Evolutionary conservation across 179 eudicot genomes (phyloP).

Genomic region (Spinacia oleracea): DNA sequence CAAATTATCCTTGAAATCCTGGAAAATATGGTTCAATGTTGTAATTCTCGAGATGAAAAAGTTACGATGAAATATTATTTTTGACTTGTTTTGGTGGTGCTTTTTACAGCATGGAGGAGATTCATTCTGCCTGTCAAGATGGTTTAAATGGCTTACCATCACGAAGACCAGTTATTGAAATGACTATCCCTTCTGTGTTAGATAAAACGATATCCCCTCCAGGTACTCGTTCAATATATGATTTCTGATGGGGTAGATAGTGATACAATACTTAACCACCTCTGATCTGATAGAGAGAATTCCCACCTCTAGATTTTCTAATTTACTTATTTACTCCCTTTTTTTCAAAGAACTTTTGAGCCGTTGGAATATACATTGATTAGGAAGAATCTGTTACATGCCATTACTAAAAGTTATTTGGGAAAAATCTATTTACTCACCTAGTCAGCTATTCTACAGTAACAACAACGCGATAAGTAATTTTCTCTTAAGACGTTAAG

Average conservation of each 20-base stretch:
- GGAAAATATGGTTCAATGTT: not conserved
- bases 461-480: not conserved
- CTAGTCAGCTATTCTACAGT: not conserved
- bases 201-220: conserved; percentile 90
- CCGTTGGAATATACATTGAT: not conserved
- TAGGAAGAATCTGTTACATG: not conserved
- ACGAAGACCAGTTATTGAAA: conserved; percentile 83
- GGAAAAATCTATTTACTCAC: not conserved
- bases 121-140: conserved; percentile 76
- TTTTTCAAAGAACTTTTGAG: not conserved
- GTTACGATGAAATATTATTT: not conserved
- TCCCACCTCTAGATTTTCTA: not conserved
- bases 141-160: conserved; percentile 78
- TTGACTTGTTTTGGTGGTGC: conserved; percentile 4
- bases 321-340: not conserved
- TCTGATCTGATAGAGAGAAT: not conserved
- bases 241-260: not conserved
- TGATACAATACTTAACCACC: not conserved
- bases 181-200: conserved; percentile 91
- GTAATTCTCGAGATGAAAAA: not conserved
- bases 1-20: not conserved
- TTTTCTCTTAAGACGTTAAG: not conserved
- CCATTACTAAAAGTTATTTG: not conserved
- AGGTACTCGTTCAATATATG: conserved; percentile 41
- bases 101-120: conserved; percentile 76